Percentiles rank a stretch among this genome's conserved stretches.
Evolutionary conservation across 1,139 yeast species (phyloP).

Genomic region (Arxiozyma bovina): DNA sequence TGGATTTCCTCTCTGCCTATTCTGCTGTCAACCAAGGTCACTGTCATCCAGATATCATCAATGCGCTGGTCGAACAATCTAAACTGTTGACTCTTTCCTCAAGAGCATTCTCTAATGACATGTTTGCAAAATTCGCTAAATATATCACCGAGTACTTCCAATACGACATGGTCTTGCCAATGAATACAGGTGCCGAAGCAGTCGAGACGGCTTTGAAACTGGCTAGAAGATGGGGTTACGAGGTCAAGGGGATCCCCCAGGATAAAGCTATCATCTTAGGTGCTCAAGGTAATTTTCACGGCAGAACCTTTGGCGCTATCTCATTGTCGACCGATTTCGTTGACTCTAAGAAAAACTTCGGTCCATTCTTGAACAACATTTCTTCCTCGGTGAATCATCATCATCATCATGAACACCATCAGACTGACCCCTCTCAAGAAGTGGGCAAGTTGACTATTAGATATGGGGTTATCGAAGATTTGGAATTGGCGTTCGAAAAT

Average conservation of each 20-base stretch:
- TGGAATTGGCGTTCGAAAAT: conserved; percentile 69
- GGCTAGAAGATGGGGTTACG: conserved; percentile 97
- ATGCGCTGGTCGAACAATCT: conserved; percentile 84
- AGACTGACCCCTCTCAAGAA: too few species aligned
- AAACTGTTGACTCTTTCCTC: conserved; percentile 75
- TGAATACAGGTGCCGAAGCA: conserved; percentile 99
- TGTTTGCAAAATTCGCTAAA: conserved; percentile 80
- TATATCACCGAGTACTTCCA: conserved; percentile 81
- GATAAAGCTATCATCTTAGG: conserved; percentile 82
- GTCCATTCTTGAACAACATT: conserved; percentile 79
- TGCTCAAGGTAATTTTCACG: conserved; percentile 88
- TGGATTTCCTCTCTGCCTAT: conserved; percentile 86
- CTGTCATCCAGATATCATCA: conserved; percentile 87
- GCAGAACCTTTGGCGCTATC: conserved; percentile 89
- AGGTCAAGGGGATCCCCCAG: conserved; percentile 71
- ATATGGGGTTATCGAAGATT: conserved; percentile 72
- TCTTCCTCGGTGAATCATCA: conserved; percentile 53
- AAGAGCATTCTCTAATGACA: conserved; percentile 87
- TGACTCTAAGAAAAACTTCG: conserved; percentile 81
- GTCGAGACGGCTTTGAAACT: conserved; percentile 91
- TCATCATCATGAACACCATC: conserved; percentile 49
- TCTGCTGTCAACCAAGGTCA: conserved; percentile 98
- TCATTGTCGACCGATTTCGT: conserved; percentile 89
- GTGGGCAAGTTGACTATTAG: too few species aligned
- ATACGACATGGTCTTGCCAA: conserved; percentile 90